Percentiles rank a stretch among this genome's conserved stretches.
phyloP scores from a whole-genome alignment of 1,139 yeast species.

The Blastobotrys raffinosifermentans region DNA sequence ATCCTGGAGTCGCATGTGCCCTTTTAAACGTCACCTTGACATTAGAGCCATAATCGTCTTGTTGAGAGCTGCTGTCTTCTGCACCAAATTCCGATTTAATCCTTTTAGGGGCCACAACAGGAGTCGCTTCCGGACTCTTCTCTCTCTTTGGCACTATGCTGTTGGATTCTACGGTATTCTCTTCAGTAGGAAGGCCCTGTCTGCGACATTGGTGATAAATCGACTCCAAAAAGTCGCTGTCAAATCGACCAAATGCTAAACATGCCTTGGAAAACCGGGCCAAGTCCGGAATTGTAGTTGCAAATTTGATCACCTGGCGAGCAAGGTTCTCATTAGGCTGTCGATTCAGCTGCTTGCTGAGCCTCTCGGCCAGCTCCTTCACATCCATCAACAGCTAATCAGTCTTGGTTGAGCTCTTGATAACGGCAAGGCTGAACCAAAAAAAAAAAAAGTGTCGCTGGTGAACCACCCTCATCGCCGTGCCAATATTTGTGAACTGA shows the following conservation, averaged over 20 bases:
- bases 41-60: too few species aligned
- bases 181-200: background rate
- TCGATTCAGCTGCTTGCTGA: constrained; percentile 26
- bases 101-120: too few species aligned
- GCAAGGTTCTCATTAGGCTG: constrained; percentile 24
- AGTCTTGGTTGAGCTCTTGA: too few species aligned
- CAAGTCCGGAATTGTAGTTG: constrained; percentile 16
- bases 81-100: too few species aligned
- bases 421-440: too few species aligned
- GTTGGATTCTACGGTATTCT: background rate
- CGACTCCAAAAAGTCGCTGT: constrained; percentile 20
- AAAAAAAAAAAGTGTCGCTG: too few species aligned
- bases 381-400: constrained; percentile 11
- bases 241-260: constrained; percentile 28
- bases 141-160: background rate
- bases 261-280: constrained; percentile 26
- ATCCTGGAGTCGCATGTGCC: background rate
- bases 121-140: background rate
- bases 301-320: constrained; percentile 22
- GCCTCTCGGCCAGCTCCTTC: constrained; percentile 17
- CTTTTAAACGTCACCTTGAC: too few species aligned
- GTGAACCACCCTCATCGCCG: too few species aligned
- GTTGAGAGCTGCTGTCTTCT: too few species aligned
- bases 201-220: constrained; percentile 16
- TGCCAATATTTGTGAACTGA: background rate